Percentiles rank a stretch among this genome's conserved stretches.
phyloP scores from a whole-genome alignment of 106 monocot species.

The Allium sativum region DNA sequence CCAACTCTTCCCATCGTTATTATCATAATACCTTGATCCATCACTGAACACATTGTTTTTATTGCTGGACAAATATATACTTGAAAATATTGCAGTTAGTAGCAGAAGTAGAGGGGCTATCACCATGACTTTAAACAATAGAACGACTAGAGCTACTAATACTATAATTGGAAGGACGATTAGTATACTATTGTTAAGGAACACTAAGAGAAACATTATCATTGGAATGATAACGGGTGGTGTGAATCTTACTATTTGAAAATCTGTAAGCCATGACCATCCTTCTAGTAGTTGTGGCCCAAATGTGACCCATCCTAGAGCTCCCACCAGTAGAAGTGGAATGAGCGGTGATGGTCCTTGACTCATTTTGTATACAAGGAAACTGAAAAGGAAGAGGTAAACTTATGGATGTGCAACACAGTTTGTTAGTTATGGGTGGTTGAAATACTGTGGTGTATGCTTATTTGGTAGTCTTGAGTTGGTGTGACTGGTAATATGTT shows the following conservation, averaged over 20 bases:
- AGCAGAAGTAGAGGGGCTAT: constrained; percentile 1
- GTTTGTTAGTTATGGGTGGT: neutral
- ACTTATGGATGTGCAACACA: neutral
- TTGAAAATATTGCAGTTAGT: neutral
- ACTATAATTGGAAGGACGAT: neutral
- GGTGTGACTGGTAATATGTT: constrained; percentile 2
- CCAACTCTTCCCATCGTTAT: neutral
- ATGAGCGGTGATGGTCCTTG: neutral
- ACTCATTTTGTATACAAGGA: neutral
- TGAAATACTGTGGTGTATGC: neutral
- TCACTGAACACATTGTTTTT: no score
- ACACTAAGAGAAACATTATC: neutral
- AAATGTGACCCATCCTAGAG: neutral
- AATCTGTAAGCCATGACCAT: neutral
- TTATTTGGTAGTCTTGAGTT: neutral
- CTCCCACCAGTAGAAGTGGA: constrained; percentile 5
- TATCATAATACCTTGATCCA: neutral
- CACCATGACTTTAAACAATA: neutral
- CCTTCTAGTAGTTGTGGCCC: neutral
- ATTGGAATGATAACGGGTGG: neutral
- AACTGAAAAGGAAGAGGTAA: neutral
- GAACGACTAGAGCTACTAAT: neutral
- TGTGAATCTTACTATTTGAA: neutral
- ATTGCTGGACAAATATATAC: neutral
- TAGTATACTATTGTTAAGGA: neutral